A percentile compares a stretch with the other conserved stretches of the same genome.
Conservation (phyloP, 2,329 filamentous ascomycete species). For the Cladorrhinum sp. region DNA sequence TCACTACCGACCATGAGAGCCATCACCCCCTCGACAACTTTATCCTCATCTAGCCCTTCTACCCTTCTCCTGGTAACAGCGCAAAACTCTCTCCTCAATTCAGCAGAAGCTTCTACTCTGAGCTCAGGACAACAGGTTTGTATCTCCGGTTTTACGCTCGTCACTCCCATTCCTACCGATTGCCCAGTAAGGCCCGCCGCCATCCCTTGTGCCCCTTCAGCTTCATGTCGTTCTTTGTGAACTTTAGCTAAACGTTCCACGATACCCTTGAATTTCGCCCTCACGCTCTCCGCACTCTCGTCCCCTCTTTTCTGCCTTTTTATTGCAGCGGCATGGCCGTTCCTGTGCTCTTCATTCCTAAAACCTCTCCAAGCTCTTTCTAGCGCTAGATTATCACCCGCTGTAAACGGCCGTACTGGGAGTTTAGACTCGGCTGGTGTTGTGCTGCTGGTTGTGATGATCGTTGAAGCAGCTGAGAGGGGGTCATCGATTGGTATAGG, state of each 20-base stretch:
- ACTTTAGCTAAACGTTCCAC: slow-evolving; percentile 43
- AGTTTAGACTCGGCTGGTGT: slow-evolving; percentile 47
- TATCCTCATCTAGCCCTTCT: slow-evolving; percentile 41
- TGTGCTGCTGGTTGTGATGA: slow-evolving; percentile 47
- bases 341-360: slow-evolving; percentile 45
- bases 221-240: slow-evolving; percentile 48
- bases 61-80: slow-evolving; percentile 43
- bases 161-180: slow-evolving; percentile 17
- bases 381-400: slow-evolving; percentile 73
- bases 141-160: neutral
- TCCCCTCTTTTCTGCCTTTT: slow-evolving; percentile 35
- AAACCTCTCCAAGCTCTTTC: slow-evolving; percentile 74
- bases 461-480: slow-evolving; percentile 61
- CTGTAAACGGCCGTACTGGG: slow-evolving; percentile 73
- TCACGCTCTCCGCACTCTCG: slow-evolving; percentile 32
- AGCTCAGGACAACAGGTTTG: slow-evolving; percentile 50
- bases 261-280: slow-evolving; percentile 29
- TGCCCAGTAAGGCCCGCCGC: neutral
- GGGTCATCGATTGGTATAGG: slow-evolving; percentile 83
- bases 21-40: slow-evolving; percentile 47
- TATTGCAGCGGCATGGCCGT: slow-evolving; percentile 43
- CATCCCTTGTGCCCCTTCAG: slow-evolving; percentile 32
- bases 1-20: slow-evolving; percentile 22
- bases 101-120: slow-evolving; percentile 44
- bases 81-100: slow-evolving; percentile 50